Evolutionary conservation across 768 basidiomycete species (phyloP).

Genomic region (Dacryopinax spathularia): DNA sequence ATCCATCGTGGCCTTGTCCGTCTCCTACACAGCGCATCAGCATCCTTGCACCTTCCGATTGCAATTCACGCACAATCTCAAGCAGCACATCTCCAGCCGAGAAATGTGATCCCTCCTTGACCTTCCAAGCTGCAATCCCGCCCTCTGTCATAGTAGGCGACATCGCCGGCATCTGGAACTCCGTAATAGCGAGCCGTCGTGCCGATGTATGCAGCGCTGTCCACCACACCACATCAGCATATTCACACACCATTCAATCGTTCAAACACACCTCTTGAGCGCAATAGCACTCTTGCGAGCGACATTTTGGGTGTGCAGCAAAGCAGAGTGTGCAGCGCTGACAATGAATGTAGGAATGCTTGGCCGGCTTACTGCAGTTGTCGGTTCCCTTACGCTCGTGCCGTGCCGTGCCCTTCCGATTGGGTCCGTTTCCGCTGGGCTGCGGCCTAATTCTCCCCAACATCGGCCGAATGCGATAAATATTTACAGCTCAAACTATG

Average conservation of each 20-base stretch:
- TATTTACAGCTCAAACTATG: too few species aligned
- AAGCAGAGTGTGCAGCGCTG: neutral
- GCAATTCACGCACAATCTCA: constrained; percentile 54
- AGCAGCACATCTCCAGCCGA: constrained; percentile 69
- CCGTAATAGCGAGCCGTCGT: constrained; percentile 46
- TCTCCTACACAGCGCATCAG: constrained; percentile 42
- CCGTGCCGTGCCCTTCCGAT: neutral
- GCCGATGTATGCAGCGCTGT: constrained; percentile 43
- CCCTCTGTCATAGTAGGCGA: constrained; percentile 95
- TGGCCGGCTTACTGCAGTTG: neutral
- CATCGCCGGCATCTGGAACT: constrained; percentile 90
- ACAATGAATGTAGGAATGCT: neutral
- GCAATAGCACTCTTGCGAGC: neutral
- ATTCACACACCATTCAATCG: neutral
- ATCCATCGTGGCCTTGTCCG: constrained; percentile 92
- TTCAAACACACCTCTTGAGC: neutral
- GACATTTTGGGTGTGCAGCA: neutral
- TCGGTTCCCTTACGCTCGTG: neutral
- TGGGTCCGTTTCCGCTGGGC: neutral
- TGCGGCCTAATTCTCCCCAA: neutral
- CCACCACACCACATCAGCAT: neutral
- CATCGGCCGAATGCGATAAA: too few species aligned
- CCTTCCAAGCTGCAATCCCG: constrained; percentile 83
- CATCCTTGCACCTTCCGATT: constrained; percentile 12
- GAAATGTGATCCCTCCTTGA: constrained; percentile 68